These are phyloP conservation scores for Vararia minispora DNA, from an alignment of 768 basidiomycete species.

Conservation along the genomic window DNA sequence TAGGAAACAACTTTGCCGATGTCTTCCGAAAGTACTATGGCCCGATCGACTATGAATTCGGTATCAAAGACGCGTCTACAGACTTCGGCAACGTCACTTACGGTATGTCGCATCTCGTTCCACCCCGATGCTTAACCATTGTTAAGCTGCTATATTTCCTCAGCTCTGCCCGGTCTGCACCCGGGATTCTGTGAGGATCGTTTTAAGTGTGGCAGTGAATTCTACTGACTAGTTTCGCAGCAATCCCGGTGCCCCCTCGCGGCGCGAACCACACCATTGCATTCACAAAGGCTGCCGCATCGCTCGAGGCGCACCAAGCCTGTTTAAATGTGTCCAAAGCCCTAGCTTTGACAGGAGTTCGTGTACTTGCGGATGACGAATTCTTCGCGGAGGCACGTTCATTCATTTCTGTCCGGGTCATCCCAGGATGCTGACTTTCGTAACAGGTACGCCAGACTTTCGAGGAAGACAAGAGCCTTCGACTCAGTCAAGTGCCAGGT, in stretches of 20 bases:
- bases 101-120: slow-evolving; percentile 27
- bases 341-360: slow-evolving; percentile 57
- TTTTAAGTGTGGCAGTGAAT: not conserved
- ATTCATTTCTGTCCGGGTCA: not conserved
- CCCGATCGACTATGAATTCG: slow-evolving; percentile 50
- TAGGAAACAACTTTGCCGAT: slow-evolving; percentile 56
- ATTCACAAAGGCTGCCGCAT: slow-evolving; percentile 56
- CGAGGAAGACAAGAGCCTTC: slow-evolving; percentile 7
- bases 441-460: slow-evolving; percentile 9
- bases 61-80: slow-evolving; percentile 63
- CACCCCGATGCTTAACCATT: not conserved
- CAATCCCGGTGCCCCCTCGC: slow-evolving; percentile 59
- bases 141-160: not conserved
- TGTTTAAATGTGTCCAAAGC: slow-evolving; percentile 60
- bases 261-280: slow-evolving; percentile 73
- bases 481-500: too few relatives aligned
- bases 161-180: slow-evolving; percentile 57
- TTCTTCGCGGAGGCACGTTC: slow-evolving; percentile 47
- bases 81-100: slow-evolving; percentile 79
- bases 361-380: slow-evolving; percentile 54
- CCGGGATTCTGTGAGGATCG: slow-evolving; percentile 48
- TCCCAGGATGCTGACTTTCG: not conserved
- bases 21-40: slow-evolving; percentile 53
- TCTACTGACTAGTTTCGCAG: slow-evolving; percentile 24
- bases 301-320: slow-evolving; percentile 49